Conservation (phyloP, 1,284 basidiomycete species). For the Apiotrichum laibachii region DNA sequence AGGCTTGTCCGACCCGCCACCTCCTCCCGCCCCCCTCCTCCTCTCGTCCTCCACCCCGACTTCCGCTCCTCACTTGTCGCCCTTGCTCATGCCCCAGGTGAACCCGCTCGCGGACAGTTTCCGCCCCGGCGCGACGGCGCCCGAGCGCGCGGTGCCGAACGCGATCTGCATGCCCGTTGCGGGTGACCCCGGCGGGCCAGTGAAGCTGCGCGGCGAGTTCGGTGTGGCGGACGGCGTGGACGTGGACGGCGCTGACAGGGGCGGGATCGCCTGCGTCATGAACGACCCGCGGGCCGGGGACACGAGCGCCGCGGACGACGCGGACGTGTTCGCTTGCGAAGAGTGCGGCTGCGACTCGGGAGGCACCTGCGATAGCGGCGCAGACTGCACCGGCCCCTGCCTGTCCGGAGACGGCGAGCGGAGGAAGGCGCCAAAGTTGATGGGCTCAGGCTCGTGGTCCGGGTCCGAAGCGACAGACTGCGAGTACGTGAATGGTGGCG, state of each 20-base stretch:
- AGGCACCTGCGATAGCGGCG: conserved; percentile 9
- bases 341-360: conserved; percentile 1
- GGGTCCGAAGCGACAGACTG: neutral
- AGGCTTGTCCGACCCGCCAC: no score
- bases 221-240: neutral
- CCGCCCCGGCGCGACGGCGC: neutral
- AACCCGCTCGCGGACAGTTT: conserved; percentile 9
- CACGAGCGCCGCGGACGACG: conserved; percentile 1
- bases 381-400: neutral
- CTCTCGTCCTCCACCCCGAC: neutral
- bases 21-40: neutral
- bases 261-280: conserved; percentile 8
- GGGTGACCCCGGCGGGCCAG: neutral
- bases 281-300: neutral
- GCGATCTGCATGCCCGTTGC: neutral
- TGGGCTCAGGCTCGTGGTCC: neutral
- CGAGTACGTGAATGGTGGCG: conserved; percentile 1
- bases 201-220: neutral
- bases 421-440: conserved; percentile 21
- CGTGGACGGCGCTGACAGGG: neutral
- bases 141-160: conserved; percentile 4
- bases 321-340: neutral
- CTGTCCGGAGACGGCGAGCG: conserved; percentile 11
- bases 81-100: conserved; percentile 10
- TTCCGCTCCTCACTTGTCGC: neutral